A percentile compares a stretch with the other conserved stretches of the same genome.
Conservation (phyloP, 2,329 filamentous ascomycete genomes). For the Colletotrichum plurivorum region DNA sequence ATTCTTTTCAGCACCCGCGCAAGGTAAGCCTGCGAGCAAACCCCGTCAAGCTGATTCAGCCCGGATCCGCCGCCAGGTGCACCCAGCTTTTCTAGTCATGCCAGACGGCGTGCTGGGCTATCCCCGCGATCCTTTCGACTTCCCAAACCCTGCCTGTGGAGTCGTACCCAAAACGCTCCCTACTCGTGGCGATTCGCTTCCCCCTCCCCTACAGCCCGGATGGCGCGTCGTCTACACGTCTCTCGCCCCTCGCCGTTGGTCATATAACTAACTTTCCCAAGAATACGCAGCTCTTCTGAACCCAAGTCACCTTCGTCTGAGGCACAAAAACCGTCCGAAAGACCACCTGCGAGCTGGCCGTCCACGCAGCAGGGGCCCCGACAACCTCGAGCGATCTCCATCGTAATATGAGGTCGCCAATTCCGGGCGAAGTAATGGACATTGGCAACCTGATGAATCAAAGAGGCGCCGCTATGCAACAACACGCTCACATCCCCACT, state of each 20-base stretch:
- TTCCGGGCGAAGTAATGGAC: conserved; percentile 65
- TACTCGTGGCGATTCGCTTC: conserved; percentile 35
- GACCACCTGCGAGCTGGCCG: conserved; percentile 31
- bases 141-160: conserved; percentile 27
- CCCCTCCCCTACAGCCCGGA: conserved; percentile 2
- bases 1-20: conserved; percentile 30
- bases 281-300: conserved; percentile 30
- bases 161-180: conserved; percentile 31
- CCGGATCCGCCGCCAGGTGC: conserved; percentile 35
- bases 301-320: conserved; percentile 39
- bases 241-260: conserved; percentile 23
- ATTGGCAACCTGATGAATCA: conserved; percentile 68
- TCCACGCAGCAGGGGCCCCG: conserved; percentile 35
- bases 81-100: conserved; percentile 39
- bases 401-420: conserved; percentile 58
- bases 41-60: conserved; percentile 34
- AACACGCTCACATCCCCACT: conserved; percentile 43
- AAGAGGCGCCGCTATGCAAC: conserved; percentile 54
- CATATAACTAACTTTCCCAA: conserved; percentile 27
- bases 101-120: conserved; percentile 19
- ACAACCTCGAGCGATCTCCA: conserved; percentile 28
- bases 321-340: conserved; percentile 33
- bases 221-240: conserved; percentile 8
- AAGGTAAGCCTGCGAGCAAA: conserved; percentile 37
- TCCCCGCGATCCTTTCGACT: conserved; percentile 19